These are phyloP conservation scores for Mrakia frigida DNA, from an alignment of 768 basidiomycete genomes.

Conservation along the genomic window DNA sequence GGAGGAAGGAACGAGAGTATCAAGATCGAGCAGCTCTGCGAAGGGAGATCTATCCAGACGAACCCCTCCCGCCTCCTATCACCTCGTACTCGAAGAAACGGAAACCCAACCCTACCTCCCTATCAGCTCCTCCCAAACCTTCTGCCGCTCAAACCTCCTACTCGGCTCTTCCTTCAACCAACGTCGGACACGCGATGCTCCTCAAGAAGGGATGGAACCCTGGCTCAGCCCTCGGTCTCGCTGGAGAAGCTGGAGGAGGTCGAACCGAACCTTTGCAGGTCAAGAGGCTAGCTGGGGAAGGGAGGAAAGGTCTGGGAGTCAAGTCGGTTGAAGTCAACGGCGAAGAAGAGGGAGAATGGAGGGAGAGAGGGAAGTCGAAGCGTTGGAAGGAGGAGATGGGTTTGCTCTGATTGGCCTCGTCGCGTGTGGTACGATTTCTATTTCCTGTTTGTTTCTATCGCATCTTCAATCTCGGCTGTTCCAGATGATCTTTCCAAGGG, in stretches of 20 bases:
- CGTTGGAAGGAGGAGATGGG: conserved; percentile 28
- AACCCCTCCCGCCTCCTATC: not conserved
- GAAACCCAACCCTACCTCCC: not conserved
- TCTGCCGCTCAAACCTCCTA: not conserved
- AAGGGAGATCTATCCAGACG: conserved; percentile 6
- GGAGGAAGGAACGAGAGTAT: not conserved
- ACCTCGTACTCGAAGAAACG: not conserved
- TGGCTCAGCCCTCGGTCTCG: conserved; percentile 51
- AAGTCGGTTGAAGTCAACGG: not conserved
- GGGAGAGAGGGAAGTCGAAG: conserved; percentile 27
- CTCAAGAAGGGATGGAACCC: conserved; percentile 73
- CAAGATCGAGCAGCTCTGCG: conserved; percentile 24
- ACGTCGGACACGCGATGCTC: conserved; percentile 64
- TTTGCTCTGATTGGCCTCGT: not conserved
- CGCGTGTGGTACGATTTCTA: too few relatives aligned
- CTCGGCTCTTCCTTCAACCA: conserved; percentile 53
- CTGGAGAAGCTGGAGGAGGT: not conserved
- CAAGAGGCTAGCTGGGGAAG: conserved; percentile 9
- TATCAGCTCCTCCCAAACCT: not conserved
- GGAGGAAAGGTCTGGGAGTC: conserved; percentile 22
- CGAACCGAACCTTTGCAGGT: conserved; percentile 21
- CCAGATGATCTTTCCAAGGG: too few relatives aligned
- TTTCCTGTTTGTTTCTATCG: too few relatives aligned
- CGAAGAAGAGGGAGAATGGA: conserved; percentile 12
- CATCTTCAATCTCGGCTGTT: too few relatives aligned